Conservation (phyloP, 345 rosid genomes). For the Gossypium longicalyx region DNA sequence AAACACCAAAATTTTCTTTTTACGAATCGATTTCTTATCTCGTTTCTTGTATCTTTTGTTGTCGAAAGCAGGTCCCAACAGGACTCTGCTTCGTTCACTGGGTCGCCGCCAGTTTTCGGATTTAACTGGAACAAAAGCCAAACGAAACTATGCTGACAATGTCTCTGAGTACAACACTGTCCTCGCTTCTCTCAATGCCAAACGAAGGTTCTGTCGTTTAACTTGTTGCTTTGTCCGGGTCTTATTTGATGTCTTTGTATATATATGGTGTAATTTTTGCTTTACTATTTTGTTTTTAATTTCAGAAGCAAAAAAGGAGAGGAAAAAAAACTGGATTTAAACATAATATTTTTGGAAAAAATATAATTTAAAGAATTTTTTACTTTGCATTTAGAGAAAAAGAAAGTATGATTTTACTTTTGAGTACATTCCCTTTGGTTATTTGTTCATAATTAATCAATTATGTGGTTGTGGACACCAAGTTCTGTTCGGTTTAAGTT, state of each 20-base stretch:
- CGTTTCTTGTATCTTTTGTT: not conserved
- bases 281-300: not conserved
- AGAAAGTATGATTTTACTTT: not conserved
- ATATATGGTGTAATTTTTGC: not conserved
- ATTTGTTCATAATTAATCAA: not conserved
- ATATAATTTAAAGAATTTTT: not conserved
- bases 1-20: not conserved
- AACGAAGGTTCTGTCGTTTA: slow-evolving; percentile 48
- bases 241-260: not conserved
- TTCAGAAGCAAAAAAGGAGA: not conserved
- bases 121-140: slow-evolving; percentile 43
- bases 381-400: not conserved
- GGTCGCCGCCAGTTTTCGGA: slow-evolving; percentile 52
- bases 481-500: not conserved
- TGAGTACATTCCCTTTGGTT: not conserved
- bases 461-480: not conserved
- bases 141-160: slow-evolving; percentile 76
- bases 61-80: slow-evolving; percentile 34
- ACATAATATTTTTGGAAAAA: not conserved
- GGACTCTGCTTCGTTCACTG: slow-evolving; percentile 40
- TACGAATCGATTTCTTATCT: not conserved
- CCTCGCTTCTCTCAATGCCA: slow-evolving; percentile 50
- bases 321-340: not conserved
- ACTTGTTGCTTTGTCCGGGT: not conserved
- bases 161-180: slow-evolving; percentile 72